phyloP scores from a whole-genome alignment of 371 early-diverging fungal genomes.

The Apophysomyces ossiformis region DNA sequence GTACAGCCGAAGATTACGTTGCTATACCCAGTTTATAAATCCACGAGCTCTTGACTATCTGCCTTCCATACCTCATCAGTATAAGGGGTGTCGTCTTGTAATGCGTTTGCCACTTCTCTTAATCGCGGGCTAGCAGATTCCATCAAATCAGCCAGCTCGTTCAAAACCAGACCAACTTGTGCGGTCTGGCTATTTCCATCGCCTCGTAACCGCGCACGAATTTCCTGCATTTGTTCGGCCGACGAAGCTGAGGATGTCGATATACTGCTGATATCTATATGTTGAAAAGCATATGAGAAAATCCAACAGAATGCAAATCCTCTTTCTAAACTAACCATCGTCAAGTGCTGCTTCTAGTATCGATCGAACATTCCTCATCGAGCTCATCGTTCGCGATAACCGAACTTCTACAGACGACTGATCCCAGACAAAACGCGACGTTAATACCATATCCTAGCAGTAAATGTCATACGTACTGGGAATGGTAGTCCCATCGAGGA shows the following conservation, averaged over 20 bases:
- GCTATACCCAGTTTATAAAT: not conserved
- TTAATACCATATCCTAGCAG: no score
- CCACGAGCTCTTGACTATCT: not conserved
- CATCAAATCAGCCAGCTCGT: constrained; percentile 48
- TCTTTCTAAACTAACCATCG: constrained; percentile 23
- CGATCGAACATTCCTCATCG: constrained; percentile 48
- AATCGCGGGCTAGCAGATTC: constrained; percentile 37
- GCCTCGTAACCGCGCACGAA: constrained; percentile 39
- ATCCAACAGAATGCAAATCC: not conserved
- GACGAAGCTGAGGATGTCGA: constrained; percentile 28
- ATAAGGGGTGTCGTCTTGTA: constrained; percentile 24
- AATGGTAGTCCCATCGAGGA: constrained; percentile 31
- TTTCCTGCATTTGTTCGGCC: constrained; percentile 39
- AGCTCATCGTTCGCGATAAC: constrained; percentile 46
- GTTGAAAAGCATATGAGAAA: not conserved
- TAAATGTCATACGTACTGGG: constrained; percentile 29
- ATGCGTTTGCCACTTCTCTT: constrained; percentile 34
- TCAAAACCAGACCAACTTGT: constrained; percentile 47
- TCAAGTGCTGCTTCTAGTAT: constrained; percentile 39
- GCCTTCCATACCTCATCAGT: constrained; percentile 8
- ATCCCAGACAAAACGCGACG: not conserved
- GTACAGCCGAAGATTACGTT: constrained; percentile 22
- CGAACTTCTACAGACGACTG: constrained; percentile 53
- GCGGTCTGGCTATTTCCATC: constrained; percentile 40
- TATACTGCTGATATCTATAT: constrained; percentile 13